Evolutionary conservation across 2,329 filamentous ascomycete species (phyloP), one percentile per base, ranked within the genome.

Genomic region (Phialocephala subalpina): DNA sequence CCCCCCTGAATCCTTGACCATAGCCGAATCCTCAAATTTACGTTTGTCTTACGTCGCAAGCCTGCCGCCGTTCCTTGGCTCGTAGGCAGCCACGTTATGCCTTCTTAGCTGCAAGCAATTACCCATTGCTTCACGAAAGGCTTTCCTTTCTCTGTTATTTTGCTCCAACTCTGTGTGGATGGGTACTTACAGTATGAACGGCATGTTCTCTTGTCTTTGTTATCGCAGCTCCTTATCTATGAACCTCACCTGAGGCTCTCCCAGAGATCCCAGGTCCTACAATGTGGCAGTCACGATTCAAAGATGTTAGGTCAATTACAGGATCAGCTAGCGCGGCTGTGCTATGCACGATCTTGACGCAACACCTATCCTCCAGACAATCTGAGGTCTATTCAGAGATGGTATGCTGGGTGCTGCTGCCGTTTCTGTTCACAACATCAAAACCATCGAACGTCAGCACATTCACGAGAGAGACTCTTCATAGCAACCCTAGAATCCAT

Each of bases 191-290:
- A 33, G 4, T 9, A 33, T 9, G 29, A 4, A 33, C 9, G 29
- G 4, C 4, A 33, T 33, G 29, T 87, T 72, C 91, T 92, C 85
- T 88, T 92, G 73, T 91, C 89, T 75, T 89, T 86, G 67, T 86
- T 87, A 11, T 89, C 86, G 67, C 92, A 90, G 4, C 78, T 49
- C 45, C 45, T 22, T 22, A n/a, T 25, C n/a, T 49, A 7, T n/a
- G 87, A 92, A 67, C 92, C 83, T 6, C 62, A 5, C 29, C 4
- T 33, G 29, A 33, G 29, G 63, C 36, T 67, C 62, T 59, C 60
- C 65, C 0, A 25, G 36, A 3, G 60, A 35, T 16, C 18, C 33
- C n/a, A 18, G 14, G 29, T 38, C 33, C 55, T 18, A 57, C 8
- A 57, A 57, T 57, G 55, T 40, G 3, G 55, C 8, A 56, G 3